Conservation (phyloP, 768 basidiomycete genomes). For the Gymnopilus dilepis region DNA sequence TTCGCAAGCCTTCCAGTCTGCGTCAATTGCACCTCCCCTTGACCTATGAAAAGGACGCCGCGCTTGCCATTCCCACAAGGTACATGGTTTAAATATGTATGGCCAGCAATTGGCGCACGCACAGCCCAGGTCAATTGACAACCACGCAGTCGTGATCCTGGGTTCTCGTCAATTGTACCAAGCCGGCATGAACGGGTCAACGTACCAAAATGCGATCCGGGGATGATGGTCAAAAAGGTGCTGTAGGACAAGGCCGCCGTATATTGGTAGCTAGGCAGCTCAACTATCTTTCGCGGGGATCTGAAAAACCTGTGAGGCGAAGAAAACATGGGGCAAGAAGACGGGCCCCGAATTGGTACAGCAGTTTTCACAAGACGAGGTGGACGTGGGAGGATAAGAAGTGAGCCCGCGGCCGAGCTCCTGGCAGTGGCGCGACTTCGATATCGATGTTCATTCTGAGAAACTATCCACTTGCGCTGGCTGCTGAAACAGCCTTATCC, state of each 20-base stretch:
- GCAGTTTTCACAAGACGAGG: no score
- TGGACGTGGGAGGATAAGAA: no score
- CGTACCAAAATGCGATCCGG: background rate
- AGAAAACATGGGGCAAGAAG: background rate
- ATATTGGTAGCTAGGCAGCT: no score
- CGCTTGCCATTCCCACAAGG: constrained; percentile 1
- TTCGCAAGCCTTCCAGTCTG: background rate
- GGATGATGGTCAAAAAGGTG: no score
- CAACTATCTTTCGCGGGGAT: no score
- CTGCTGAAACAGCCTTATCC: no score
- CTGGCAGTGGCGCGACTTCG: no score
- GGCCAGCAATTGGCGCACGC: background rate
- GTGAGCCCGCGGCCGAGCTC: no score
- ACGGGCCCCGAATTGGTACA: background rate
- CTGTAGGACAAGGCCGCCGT: no score
- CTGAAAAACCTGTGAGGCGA: no score
- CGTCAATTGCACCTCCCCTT: background rate
- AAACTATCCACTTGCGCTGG: no score
- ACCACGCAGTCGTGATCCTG: background rate
- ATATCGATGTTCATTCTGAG: no score
- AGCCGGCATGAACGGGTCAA: background rate
- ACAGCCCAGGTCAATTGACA: constrained; percentile 7
- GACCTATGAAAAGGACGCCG: background rate
- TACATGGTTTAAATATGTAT: background rate
- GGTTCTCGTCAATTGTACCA: background rate